Base-by-base conservation (phyloP, 164 flowering plant genomes). In the Hamamelis virginiana region DNA sequence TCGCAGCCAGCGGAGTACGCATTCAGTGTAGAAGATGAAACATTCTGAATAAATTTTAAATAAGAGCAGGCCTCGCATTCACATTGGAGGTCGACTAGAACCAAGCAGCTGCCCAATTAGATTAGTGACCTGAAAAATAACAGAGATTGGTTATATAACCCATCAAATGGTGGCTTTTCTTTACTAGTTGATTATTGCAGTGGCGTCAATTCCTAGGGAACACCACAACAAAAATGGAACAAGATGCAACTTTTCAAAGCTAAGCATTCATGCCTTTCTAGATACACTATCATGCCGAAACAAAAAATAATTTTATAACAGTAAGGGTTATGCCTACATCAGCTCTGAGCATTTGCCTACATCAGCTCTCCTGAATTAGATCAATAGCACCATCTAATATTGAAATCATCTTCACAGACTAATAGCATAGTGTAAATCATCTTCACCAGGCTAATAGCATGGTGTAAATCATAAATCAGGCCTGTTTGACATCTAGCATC, bases 31-130 rank as follows among this genome's bases (percentile, higher is more conserved):
- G 22, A 21, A 25, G 21, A 19, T 15, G 21, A 52, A n/a, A 13
- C 13, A 2, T 16, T 45, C 61, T 64, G 16, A 46, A 22, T 15
- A n/a, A 33, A 33, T 33, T 12, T 44, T 64, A 14, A 27, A 64
- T 1, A 9, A 16, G 16, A 21, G 21, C 51, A 6, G 21, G 21
- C 43, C 38, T n/a, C 19, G 18, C 28, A 46, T 74, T 86, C 78
- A 90, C 89, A 88, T 82, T 16, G 96, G 87, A 60, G 88, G 89
- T 23, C 80, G 83, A 59, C 81, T 83, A 25, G 84, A 74, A 59
- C 91, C 91, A 62, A 91, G 90, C 53, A 91, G 80, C 81, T 86
- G 89, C 15, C 97, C 97, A 46, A 91, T 65, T 19, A 91, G 77
- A 78, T 81, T 85, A 45, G 86, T 91, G 64, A 91, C 94, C 97